phyloP scores from a whole-genome alignment of 495 filamentous ascomycete species.

The Haplographium delicatum region DNA sequence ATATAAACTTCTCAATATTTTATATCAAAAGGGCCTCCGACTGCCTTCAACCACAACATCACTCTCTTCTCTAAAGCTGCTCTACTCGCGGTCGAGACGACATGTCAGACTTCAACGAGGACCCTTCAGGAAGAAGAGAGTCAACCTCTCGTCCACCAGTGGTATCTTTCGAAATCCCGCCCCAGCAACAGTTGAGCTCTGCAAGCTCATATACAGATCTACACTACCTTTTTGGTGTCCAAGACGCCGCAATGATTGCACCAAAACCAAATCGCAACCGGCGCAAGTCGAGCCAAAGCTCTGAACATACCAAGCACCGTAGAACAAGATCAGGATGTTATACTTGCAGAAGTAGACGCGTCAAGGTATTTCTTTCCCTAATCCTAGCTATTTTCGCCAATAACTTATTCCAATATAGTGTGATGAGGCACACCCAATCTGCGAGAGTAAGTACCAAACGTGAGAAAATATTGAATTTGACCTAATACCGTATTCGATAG shows the following conservation, averaged over 20 bases:
- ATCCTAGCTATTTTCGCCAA: neutral
- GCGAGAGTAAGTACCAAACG: slow-evolving; percentile 59
- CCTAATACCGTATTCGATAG: slow-evolving; percentile 34
- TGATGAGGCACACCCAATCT: slow-evolving; percentile 79
- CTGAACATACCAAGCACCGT: slow-evolving; percentile 86
- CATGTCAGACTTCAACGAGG: slow-evolving; percentile 14
- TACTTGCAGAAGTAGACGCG: slow-evolving; percentile 82
- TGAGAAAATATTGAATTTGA: neutral
- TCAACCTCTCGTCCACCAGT: neutral
- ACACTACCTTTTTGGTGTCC: slow-evolving; percentile 21
- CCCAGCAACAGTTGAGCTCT: slow-evolving; percentile 17
- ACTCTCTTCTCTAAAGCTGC: neutral
- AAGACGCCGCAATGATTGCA: slow-evolving; percentile 28
- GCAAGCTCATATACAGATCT: slow-evolving; percentile 23
- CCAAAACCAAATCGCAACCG: slow-evolving; percentile 51
- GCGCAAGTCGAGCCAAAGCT: slow-evolving; percentile 50
- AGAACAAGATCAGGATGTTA: slow-evolving; percentile 92
- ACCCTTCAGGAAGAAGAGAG: neutral
- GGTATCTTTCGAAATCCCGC: neutral
- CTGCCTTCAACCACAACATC: no score
- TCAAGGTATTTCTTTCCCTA: slow-evolving; percentile 61
- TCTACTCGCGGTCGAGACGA: neutral
- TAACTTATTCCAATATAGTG: slow-evolving; percentile 47
- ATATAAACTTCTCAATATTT: no score
- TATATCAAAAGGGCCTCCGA: no score